phyloP scores from a whole-genome alignment of 805 yeast genomes.

The Metschnikowia shivogae region DNA sequence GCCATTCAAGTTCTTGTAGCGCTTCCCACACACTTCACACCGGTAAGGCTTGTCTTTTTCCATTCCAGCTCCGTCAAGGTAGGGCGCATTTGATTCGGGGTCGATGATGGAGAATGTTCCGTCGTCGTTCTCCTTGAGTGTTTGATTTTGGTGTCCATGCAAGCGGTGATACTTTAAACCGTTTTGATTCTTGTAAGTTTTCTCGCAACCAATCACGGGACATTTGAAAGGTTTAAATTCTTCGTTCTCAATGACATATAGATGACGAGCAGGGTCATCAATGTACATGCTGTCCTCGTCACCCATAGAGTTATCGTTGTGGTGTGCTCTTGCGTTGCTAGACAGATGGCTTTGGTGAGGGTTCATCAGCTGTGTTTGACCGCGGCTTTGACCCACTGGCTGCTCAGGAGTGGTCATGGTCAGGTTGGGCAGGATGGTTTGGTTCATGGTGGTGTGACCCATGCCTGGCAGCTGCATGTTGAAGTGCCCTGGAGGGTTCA shows the following conservation, averaged over 20 bases:
- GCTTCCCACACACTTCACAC: conserved; percentile 96
- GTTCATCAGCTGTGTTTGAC: conserved; percentile 8
- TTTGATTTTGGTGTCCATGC: conserved; percentile 97
- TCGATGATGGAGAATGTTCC: conserved; percentile 91
- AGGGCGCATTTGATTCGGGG: conserved; percentile 84
- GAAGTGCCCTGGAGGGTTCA: conserved; percentile 21
- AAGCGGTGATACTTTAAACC: conserved; percentile 93
- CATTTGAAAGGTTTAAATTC: conserved; percentile 95
- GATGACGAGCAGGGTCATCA: conserved; percentile 93
- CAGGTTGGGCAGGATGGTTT: conserved; percentile 16
- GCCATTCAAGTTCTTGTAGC: conserved; percentile 94
- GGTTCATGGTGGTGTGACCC: conserved; percentile 15
- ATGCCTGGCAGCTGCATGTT: conserved; percentile 24
- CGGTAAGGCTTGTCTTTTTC: conserved; percentile 98
- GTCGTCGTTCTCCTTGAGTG: conserved; percentile 82
- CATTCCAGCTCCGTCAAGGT: conserved; percentile 88
- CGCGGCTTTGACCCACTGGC: conserved; percentile 3
- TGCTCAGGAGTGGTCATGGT: conserved; percentile 11
- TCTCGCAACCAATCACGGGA: conserved; percentile 97
- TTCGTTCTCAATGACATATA: conserved; percentile 86
- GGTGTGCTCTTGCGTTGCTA: conserved; percentile 6
- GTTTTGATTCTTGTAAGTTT: conserved; percentile 95
- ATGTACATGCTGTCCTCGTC: conserved; percentile 66
- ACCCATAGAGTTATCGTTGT: conserved; percentile 29
- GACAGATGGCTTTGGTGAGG: conserved; percentile 5